Evolutionary conservation across 805 yeast species (phyloP), one percentile per base, ranked within the genome.

Genomic region (Yamadazyma ubonensis): DNA sequence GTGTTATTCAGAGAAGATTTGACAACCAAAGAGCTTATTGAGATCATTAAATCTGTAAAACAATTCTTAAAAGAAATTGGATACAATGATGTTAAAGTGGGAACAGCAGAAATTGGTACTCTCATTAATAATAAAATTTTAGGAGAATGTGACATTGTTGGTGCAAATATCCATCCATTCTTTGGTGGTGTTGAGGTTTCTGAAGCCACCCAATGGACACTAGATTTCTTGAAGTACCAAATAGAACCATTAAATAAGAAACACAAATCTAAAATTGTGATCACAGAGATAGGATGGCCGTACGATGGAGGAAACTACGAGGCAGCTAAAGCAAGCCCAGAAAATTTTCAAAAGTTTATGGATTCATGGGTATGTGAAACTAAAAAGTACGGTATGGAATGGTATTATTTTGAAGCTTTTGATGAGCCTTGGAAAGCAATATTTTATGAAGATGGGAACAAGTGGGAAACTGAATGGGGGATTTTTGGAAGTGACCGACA

Each of bases 391-490:
- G 58, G 67, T 15, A 4, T 27, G 11, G 73, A 70, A 1, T 81
- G 82, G 78, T 81, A 67, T 45, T 81, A 70, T 59, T 80, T 78
- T 51, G 86, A 81, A 51, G 87, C 85, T 0, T 81, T 79, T 59
- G 86, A 83, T 59, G 86, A 80, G 51, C 85, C 86, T 0, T 81
- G 86, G 86, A 82, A 81, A 48, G 54, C 59, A 33, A 55, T 76
- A 1, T 79, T 73, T 55, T 70, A 77, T 51, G 72, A 71, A 16
- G 66, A 57, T 1, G 67, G 65, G 2, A 65, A 69, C 21, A 59
- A 58, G 39, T 81, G 87, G 87, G 88, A 82, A 50, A 71, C 85
- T 0, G 78, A 81, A 47, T 83, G 88, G 88, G 90, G 88, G 0
- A 43, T 83, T 6, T 80, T 83, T 50, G 65, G 71, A 1, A 49